Evolutionary conservation across 2,329 filamentous ascomycete genomes (phyloP), one percentile per base, ranked within the genome.

Genomic region (Cercospora canescens): DNA sequence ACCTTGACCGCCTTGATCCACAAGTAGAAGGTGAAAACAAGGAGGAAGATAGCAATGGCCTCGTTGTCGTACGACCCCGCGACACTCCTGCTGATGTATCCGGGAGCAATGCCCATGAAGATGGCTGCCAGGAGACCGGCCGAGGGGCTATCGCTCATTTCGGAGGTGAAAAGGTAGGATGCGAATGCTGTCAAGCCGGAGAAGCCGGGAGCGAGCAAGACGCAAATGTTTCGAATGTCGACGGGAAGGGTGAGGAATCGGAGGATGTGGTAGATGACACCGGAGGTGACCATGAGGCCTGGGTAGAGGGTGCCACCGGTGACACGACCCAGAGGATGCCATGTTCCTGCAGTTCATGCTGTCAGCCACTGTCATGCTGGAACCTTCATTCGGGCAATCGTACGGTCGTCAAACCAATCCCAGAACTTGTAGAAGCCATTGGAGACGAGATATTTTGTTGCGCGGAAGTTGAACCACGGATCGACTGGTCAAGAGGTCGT

Each of bases 321-420:
- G 78, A 99, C 95, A 84, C 95, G 93, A 75, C 95, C 95, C 68
- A 99, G 91, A 74, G 95, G 95, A 82, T 99, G 94, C 95, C 95
- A 99, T 88, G 95, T 99, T 84, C 88, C 88, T 89, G 70, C 70
- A 54, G 54, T 35, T 8, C 32, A 52, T 52, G 18, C 21, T 35
- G 32, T 64, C 28, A 62, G 60, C 56, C 45, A 39, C 21, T 50
- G 28, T 48, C 45, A n/a, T 28, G 28, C 37, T 16, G 18, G 21
- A 26, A 1, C 18, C 4, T 32, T 60, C 12, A 11, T 30, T 16
- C 26, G 8, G 14, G 48, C 30, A 37, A 30, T 66, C 87, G 70
- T 84, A 90, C 95, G 90, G 85, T 99, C 95, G 81, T 99, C 95
- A 78, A 99, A 99, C 95, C 95, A 99, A 80, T 99, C 94, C 95